A percentile compares a stretch with the other conserved stretches of the same genome.
These are phyloP conservation scores for Aspergillus viridinutans DNA, from an alignment of 2,329 filamentous ascomycete genomes.

Conservation along the genomic window DNA sequence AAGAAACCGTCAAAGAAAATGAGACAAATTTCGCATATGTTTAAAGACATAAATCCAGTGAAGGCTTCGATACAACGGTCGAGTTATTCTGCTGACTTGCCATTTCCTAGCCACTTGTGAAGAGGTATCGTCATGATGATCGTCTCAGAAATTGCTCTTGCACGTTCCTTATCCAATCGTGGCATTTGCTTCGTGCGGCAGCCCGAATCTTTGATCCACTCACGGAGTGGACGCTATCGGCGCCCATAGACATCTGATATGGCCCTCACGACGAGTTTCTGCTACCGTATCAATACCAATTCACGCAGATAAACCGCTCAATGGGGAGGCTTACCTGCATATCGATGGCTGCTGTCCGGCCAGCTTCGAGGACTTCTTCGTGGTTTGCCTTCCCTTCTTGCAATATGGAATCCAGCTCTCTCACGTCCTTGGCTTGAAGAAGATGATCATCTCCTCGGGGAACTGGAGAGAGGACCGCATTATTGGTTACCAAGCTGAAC, in stretches of 20 bases:
- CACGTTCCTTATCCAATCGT: background rate
- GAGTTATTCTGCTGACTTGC: background rate
- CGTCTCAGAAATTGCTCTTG: background rate
- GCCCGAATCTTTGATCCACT: background rate
- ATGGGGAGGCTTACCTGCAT: slow-evolving; percentile 51
- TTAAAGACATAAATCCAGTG: background rate
- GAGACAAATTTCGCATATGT: slow-evolving; percentile 9
- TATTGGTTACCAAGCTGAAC: slow-evolving; percentile 64
- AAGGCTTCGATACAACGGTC: background rate
- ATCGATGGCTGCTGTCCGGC: slow-evolving; percentile 55
- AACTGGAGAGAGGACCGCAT: slow-evolving; percentile 56
- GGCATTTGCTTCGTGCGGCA: background rate
- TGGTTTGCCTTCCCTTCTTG: slow-evolving; percentile 60
- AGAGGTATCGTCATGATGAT: background rate
- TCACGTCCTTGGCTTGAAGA: slow-evolving; percentile 47
- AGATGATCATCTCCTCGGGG: slow-evolving; percentile 54
- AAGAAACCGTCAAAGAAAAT: slow-evolving; percentile 34
- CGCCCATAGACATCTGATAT: slow-evolving; percentile 27
- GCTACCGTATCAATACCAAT: slow-evolving; percentile 16
- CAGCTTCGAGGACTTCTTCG: slow-evolving; percentile 61
- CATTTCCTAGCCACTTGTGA: background rate
- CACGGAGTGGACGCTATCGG: background rate
- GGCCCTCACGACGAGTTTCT: slow-evolving; percentile 36
- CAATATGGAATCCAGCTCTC: slow-evolving; percentile 53
- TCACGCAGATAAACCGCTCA: background rate